Conservation (phyloP, 1,139 yeast species). For the Kodamaea alishanica region DNA sequence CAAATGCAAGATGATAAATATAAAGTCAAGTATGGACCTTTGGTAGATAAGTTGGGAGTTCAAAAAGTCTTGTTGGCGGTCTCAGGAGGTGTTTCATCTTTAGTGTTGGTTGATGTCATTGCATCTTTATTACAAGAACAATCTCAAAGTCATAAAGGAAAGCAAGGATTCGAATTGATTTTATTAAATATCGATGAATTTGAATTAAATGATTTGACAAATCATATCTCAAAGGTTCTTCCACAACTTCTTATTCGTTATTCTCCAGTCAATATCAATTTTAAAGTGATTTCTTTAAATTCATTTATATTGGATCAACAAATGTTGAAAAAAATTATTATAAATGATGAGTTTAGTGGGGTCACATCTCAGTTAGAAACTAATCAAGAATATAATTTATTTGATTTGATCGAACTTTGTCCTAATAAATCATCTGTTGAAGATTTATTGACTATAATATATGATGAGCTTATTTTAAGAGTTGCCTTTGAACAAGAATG, state of each 20-base stretch:
- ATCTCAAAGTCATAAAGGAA: conserved; percentile 52
- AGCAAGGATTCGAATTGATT: conserved; percentile 62
- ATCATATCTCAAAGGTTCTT: conserved; percentile 16
- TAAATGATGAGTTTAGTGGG: conserved; percentile 28
- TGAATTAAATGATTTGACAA: conserved; percentile 16
- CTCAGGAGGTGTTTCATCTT: conserved; percentile 63
- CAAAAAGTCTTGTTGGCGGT: conserved; percentile 56
- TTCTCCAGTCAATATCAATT: conserved; percentile 24
- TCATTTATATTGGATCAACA: conserved; percentile 28
- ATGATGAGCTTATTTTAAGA: conserved; percentile 44
- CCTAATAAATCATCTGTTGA: conserved; percentile 58
- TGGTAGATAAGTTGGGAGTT: conserved; percentile 24
- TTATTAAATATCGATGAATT: conserved; percentile 52
- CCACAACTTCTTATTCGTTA: conserved; percentile 21
- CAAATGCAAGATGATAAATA: conserved; percentile 67
- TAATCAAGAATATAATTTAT: conserved; percentile 13
- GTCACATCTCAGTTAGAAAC: conserved; percentile 12
- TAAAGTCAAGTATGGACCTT: conserved; percentile 57
- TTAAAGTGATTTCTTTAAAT: conserved; percentile 38
- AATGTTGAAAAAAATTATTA: conserved; percentile 24
- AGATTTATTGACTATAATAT: conserved; percentile 54
- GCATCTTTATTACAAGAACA: conserved; percentile 63
- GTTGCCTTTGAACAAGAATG: conserved; percentile 47
- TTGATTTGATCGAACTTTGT: conserved; percentile 28
- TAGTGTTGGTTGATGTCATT: conserved; percentile 66